Evolutionary conservation across 2,329 filamentous ascomycete genomes (phyloP), one percentile per base, ranked within the genome.

Genomic region (Cladophialophora psammophila): DNA sequence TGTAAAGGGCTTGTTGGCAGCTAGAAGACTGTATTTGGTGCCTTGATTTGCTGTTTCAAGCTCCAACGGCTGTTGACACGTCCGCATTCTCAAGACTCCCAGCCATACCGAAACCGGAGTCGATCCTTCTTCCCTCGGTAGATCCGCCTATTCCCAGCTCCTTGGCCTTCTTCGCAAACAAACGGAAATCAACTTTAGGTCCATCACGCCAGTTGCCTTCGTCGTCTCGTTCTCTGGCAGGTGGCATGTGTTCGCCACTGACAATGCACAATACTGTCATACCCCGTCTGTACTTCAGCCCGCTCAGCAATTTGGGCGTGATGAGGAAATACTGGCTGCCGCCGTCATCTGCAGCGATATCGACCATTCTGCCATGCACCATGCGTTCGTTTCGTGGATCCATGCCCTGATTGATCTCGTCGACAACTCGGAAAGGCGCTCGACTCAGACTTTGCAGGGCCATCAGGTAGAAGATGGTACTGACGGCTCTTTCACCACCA

Each of bases 331-430:
- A 99, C 81, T 90, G 88, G 55, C 84, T 85, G 31, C 85, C 85
- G 12, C 74, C 78, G 52, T 74, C 71, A 40, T 91, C 89, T 78
- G 95, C 98, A 52, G 95, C 95, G 76, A 99, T 97, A 75, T 97
- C 93, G 8, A 99, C 95, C 91, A 99, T 96, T 70, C 95, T 92
- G 77, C 94, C 93, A 80, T 99, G 95, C 15, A 99, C 94, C 88
- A 97, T 96, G 73, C 95, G 91, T 80, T 99, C 95, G 80, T 99
- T 99, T 74, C 95, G 90, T 52, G 94, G 95, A 78, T 99, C 95
- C 95, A 99, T 99, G 72, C 95, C 95, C 81, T 99, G 95, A 77
- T 99, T 99, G 84, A 99, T 99, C 82, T 99, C 95, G 80, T 99
- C 95, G 66, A 99, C 95, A 58, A 99, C 94, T 60, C 95, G 93